phyloP scores from a whole-genome alignment of 176 grass and related monocot genomes.

The Cocos nucifera region DNA sequence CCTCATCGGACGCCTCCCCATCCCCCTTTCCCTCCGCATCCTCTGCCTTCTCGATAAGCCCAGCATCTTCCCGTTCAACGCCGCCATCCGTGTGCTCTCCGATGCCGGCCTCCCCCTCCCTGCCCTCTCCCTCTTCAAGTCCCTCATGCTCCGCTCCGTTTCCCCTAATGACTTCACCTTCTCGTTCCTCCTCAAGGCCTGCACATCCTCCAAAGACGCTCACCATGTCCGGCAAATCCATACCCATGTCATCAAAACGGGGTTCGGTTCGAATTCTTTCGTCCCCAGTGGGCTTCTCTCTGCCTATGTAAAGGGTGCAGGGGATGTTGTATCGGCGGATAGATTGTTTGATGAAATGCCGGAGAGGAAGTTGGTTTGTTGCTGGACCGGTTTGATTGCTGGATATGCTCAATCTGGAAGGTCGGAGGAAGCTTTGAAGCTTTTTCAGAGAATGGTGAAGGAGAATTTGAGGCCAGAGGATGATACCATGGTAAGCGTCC shows the following conservation, averaged over 20 bases:
- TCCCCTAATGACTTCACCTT: slow-evolving; percentile 7
- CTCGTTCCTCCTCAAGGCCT: slow-evolving; percentile 15
- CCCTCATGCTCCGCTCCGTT: neutral
- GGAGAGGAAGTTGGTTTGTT: slow-evolving; percentile 8
- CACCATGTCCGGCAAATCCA: slow-evolving; percentile 2
- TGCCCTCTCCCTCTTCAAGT: slow-evolving; percentile 7
- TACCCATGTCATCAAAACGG: neutral
- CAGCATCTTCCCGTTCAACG: slow-evolving; percentile 5
- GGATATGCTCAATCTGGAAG: neutral
- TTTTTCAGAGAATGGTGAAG: slow-evolving; percentile 6
- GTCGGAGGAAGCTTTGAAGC: slow-evolving; percentile 9
- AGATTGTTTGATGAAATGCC: slow-evolving; percentile 19
- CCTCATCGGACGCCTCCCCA: slow-evolving; percentile 5
- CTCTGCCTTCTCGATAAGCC: neutral
- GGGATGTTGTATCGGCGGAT: neutral
- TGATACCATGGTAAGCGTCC: slow-evolving; percentile 12
- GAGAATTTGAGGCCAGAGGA: slow-evolving; percentile 9
- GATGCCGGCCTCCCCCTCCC: neutral
- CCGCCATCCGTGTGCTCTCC: slow-evolving; percentile 8
- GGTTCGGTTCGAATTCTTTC: neutral
- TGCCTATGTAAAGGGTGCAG: slow-evolving; percentile 6
- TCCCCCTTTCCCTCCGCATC: slow-evolving; percentile 1
- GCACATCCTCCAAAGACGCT: neutral
- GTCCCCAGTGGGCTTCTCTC: slow-evolving; percentile 8
- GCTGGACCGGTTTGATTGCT: slow-evolving; percentile 15